These are phyloP conservation scores for Pleurostoma richardsiae DNA, from an alignment of 2,329 filamentous ascomycete species.

Conservation along the genomic window DNA sequence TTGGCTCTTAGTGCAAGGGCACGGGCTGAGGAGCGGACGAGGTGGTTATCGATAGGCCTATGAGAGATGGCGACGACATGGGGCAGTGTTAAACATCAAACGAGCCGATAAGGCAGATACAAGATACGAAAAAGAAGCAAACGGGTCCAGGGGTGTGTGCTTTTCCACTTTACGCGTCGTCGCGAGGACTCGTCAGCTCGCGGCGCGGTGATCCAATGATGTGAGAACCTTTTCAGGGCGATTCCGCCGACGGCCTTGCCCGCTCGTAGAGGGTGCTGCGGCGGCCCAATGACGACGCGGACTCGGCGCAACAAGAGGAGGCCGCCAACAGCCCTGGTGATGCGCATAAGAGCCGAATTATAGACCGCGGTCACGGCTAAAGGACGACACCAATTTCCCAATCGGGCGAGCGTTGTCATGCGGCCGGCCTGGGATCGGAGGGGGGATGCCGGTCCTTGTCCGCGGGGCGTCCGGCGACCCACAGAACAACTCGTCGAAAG, in stretches of 20 bases:
- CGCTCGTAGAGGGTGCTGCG: no score
- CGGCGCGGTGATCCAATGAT: no score
- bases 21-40: background rate
- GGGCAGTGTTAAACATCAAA: conserved; percentile 16
- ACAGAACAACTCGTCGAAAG: conserved; percentile 38
- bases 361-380: conserved; percentile 27
- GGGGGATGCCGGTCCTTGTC: conserved; percentile 16
- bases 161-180: background rate
- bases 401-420: conserved; percentile 36
- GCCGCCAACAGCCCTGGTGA: conserved; percentile 18
- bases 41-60: conserved; percentile 4
- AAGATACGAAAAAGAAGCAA: background rate
- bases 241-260: no score
- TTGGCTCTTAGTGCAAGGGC: background rate
- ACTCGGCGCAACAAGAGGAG: background rate
- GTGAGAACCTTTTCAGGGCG: no score
- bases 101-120: conserved; percentile 9
- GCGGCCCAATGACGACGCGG: no score
- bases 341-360: conserved; percentile 31
- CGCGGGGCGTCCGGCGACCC: conserved; percentile 25
- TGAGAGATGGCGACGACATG: background rate
- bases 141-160: background rate
- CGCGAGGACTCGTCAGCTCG: background rate
- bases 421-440: conserved; percentile 15
- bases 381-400: conserved; percentile 36